Evolutionary conservation across 2,329 filamentous ascomycete genomes (phyloP).

Genomic region (Calonectria multiphialidica): DNA sequence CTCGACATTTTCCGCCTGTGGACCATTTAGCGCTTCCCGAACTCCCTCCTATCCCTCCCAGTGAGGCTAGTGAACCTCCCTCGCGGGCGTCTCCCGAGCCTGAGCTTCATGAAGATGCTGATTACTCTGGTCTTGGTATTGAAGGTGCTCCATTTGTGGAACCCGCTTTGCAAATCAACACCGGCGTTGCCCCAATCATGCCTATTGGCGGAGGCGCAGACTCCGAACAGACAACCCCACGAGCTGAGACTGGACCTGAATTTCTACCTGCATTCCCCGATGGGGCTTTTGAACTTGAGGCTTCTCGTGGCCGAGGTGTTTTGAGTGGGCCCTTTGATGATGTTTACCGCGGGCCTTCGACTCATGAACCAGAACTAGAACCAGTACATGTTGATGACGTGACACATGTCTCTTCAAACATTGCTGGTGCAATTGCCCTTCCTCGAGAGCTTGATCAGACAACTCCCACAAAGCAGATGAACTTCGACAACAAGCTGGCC

Average conservation of each 20-base stretch:
- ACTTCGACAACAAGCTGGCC: slow-evolving; percentile 24
- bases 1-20: slow-evolving; percentile 53
- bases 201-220: slow-evolving; percentile 63
- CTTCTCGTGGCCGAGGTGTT: slow-evolving; percentile 2
- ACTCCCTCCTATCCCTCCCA: slow-evolving; percentile 63
- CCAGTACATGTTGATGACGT: slow-evolving; percentile 55
- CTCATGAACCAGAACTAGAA: slow-evolving; percentile 50
- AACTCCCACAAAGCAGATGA: slow-evolving; percentile 40
- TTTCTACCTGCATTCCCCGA: slow-evolving; percentile 33
- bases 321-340: neutral
- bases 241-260: slow-evolving; percentile 60
- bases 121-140: slow-evolving; percentile 42
- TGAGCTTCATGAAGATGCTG: slow-evolving; percentile 40
- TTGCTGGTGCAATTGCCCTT: slow-evolving; percentile 37
- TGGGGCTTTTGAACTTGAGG: slow-evolving; percentile 1
- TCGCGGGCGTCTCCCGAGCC: slow-evolving; percentile 50
- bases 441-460: slow-evolving; percentile 38
- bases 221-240: slow-evolving; percentile 78
- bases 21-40: slow-evolving; percentile 60
- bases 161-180: slow-evolving; percentile 56
- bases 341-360: neutral
- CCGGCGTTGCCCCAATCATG: slow-evolving; percentile 45
- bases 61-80: slow-evolving; percentile 56
- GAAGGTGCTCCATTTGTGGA: slow-evolving; percentile 33
- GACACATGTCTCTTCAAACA: slow-evolving; percentile 50